Base-by-base conservation (phyloP, 257 asterid genomes). In the Marsdenia floribunda region DNA sequence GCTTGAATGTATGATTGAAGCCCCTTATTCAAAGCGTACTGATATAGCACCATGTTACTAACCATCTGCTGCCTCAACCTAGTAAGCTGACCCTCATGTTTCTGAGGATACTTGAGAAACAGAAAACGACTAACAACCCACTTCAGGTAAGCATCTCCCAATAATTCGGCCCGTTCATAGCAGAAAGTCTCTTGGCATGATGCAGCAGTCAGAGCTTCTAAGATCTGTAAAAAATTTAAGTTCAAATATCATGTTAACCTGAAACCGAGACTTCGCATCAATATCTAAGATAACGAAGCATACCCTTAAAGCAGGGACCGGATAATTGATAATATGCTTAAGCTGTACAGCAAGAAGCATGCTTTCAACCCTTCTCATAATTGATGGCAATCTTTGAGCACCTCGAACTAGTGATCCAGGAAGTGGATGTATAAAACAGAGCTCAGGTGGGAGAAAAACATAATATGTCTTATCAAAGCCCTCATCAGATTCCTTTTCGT, bases 161-260 rank as follows among this genome's bases (percentile, higher is more conserved):
- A 83, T 82, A 92, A 96, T 83, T 95, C 98, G 12, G 96, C 99
- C 82, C 98, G 86, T 79, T 91, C 98, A 73, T 92, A 92, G 80
- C 98, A 95, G 85, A 90, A 95, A 63, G 96, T 90, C 86, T 95
- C 99, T 78, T 92, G 99, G 86, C 99, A 95, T 59, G 97, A 92
- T 38, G 97, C 98, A 76, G 97, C 99, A 12, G 96, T 92, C 79
- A 95, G 85, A 46, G 99, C 98, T 90, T 92, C 98, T 86, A 92
- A 82, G 75, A 92, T 86, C 99, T 92, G 93, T 66, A 80, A 77
- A 76, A 26, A 21, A 8, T 7, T 44, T 19, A 70, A 73, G 69
- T 72, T 81, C 53, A 50, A 68, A 67, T 63, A 80, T 80, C 78
- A 85, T 75, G 60, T 70, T 72, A 24, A 29, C 37, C 21, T 64